Base-by-base conservation (phyloP, 306 rosid genomes). In the Cicer bijugum region DNA sequence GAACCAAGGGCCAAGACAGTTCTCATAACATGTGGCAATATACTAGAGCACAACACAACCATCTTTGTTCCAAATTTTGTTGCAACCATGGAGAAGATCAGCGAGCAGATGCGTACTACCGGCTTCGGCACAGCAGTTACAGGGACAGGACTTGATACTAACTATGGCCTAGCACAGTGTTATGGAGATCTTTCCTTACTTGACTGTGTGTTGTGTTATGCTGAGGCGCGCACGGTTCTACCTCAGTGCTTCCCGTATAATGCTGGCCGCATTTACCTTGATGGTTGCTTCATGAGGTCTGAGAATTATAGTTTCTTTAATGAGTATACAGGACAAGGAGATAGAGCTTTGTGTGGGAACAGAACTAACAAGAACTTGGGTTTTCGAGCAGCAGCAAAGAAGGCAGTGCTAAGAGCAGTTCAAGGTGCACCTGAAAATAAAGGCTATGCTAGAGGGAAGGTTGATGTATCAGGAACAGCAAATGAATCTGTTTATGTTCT, bases 261-360 rank as follows among this genome's bases (percentile, higher is more conserved):
- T 72, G 78, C 86, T 2, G 95, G 95, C 17, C 87, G 96, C 28
- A 84, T 94, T 71, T 89, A 66, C 85, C 88, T 91, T 6, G 98
- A 91, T 48, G 98, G 98, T 12, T 94, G 98, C 87, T 94, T 89
- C 88, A 88, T 94, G 98, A 88, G 98, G 77, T 83, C 90, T 6
- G 92, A 79, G 70, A 91, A 94, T 48, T 94, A 89, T 77, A 87
- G 89, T 76, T 94, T 94, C 68, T 88, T 75, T 60, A 55, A 80
- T 6, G 95, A 91, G 83, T 88, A 76, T 14, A 15, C 0, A 14
- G 98, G 95, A 48, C 79, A 85, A 5, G 75, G 64, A 17, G 98
- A 94, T 61, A 79, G 5, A 50, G 78, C 84, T 12, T 80, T 86
- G 12, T 94, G 98, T 60, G 90, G 87, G 51, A 88, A 87, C 80